These are phyloP conservation scores for Pseudogymnoascus destructans DNA, from an alignment of 2,329 filamentous ascomycete genomes.

Conservation along the genomic window DNA sequence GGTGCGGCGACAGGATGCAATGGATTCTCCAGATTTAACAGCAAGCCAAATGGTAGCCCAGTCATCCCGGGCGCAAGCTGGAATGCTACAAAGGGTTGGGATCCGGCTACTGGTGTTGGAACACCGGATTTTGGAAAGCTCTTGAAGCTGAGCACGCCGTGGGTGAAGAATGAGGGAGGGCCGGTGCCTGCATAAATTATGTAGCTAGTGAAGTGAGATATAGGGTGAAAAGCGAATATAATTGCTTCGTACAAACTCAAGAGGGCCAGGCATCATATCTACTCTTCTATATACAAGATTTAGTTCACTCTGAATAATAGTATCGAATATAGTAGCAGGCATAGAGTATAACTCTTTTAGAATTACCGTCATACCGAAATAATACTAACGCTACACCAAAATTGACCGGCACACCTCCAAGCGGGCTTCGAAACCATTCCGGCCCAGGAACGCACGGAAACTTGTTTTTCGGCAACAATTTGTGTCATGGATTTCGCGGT, in stretches of 20 bases:
- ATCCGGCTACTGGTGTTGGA: slow-evolving; percentile 35
- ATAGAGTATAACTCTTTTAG: neutral
- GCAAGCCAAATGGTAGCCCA: slow-evolving; percentile 15
- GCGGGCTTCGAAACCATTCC: slow-evolving; percentile 31
- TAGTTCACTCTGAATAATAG: neutral
- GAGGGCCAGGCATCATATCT: neutral
- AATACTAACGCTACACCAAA: neutral
- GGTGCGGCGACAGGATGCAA: slow-evolving; percentile 28
- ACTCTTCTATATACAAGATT: neutral
- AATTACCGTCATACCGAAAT: neutral
- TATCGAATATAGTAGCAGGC: neutral
- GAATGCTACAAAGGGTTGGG: slow-evolving; percentile 32
- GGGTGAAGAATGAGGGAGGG: slow-evolving; percentile 15
- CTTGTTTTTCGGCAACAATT: slow-evolving; percentile 41
- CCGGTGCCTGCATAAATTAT: neutral
- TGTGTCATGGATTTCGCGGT: slow-evolving; percentile 44
- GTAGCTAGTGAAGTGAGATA: neutral
- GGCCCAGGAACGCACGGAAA: slow-evolving; percentile 28
- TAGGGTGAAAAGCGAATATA: neutral
- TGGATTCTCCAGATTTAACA: slow-evolving; percentile 13
- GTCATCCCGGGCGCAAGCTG: slow-evolving; percentile 26
- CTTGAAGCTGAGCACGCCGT: slow-evolving; percentile 15
- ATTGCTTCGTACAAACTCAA: neutral
- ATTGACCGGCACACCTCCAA: slow-evolving; percentile 26
- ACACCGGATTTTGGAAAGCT: slow-evolving; percentile 22